Evolutionary conservation across 176 grass and related monocot genomes (phyloP), one percentile per base, ranked within the genome.

Genomic region (Carex scoparia): DNA sequence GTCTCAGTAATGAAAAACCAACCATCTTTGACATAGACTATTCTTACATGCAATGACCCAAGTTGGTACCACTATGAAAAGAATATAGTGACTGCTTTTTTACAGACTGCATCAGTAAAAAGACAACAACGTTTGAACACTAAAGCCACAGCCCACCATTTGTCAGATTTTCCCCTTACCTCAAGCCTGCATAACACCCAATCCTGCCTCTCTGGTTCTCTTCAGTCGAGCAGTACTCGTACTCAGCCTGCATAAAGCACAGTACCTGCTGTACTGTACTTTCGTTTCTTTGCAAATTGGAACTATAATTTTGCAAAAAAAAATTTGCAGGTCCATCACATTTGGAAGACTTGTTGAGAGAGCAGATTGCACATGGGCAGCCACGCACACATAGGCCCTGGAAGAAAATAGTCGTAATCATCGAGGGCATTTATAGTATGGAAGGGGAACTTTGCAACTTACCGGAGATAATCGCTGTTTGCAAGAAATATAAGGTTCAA

Each of bases 361-460:
- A 98, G 80, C 95, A 98, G 71, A 98, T 98, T 72, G 86, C 91
- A 33, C 86, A 88, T 57, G 91, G 95, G 6, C 95, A 93, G 60
- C 95, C 95, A 84, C 87, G 88, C 40, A 98, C 95, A 32, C 92
- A 94, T 86, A 91, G 92, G 69, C 92, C 92, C 19, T 98, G 95
- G 95, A 94, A 98, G 68, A 98, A 98, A 83, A 93, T 98, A 70
- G 93, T 98, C 44, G 95, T 98, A 61, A 98, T 98, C 69, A 88
- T 98, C 16, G 95, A 94, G 83, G 95, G 92, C 82, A 98, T 94
- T 44, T 98, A 98, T 77, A 98, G 95, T 87, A 98, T 98, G 95
- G 91, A 98, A 88, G 95, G 95, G 59, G 95, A 98, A 72, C 85
- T 94, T 79, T 98, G 92, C 85, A 90, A 94, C 48, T 90, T 98